Evolutionary conservation across 345 rosid species (phyloP), one percentile per base, ranked within the genome.

Genomic region (Carallia pectinifolia): DNA sequence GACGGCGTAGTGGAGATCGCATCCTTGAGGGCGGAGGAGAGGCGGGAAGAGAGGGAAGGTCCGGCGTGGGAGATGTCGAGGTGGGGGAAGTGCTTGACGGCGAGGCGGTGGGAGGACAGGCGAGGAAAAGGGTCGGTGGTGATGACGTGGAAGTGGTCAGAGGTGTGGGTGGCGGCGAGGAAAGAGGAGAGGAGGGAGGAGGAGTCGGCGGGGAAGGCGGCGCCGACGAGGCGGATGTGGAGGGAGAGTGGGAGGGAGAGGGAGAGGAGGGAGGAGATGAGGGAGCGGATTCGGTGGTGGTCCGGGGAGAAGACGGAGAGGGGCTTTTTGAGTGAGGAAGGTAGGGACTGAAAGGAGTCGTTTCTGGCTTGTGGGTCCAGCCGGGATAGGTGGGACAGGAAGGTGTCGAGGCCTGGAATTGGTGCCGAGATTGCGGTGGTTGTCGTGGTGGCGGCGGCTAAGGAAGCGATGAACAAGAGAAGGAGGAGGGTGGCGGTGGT

Each of bases 341-440:
- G 71, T 36, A 77, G 71, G 37, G 63, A 63, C 18, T 23, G 5
- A 70, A 72, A 77, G 29, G 77, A 29, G 74, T 92, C 97, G 71
- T 92, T 95, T 27, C 81, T 58, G 44, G 92, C 83, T 52, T 80
- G 84, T 9, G 90, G 94, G 77, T 95, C 97, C 52, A 73, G 31
- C 38, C 77, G 60, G 53, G 67, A 77, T 61, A 69, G 77, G 2
- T 68, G 67, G 13, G 74, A 62, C 18, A 77, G 77, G 71, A 73
- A 77, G 18, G 77, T 27, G 81, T 77, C 81, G 2, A 77, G 65
- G 23, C 81, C 81, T n/a, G 74, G 67, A 40, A 73, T 65, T 10
- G 74, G 71, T 7, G 71, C 16, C 5, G 74, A 37, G 36, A 68
- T 38, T 3, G 70, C 4, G 62, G 69, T 4, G 66, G 61, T 1